Evolutionary conservation across 495 filamentous ascomycete genomes (phyloP).

Genomic region (Tuber magnatum): DNA sequence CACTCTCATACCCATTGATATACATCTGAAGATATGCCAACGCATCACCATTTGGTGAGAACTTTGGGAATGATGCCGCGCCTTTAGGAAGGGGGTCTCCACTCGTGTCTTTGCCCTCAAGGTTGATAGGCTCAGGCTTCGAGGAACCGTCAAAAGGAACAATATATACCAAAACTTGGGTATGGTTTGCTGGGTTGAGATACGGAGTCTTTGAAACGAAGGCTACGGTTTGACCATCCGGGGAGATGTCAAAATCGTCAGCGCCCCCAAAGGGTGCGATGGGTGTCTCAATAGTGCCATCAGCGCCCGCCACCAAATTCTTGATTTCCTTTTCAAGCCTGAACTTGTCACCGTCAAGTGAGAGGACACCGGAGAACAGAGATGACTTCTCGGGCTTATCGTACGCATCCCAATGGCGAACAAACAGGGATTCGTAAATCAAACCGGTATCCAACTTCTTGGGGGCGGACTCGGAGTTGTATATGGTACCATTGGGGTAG

Average conservation of each 20-base stretch:
- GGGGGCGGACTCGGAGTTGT: slow-evolving; percentile 53
- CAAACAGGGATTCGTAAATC: slow-evolving; percentile 64
- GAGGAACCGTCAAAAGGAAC: slow-evolving; percentile 48
- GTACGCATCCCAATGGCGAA: slow-evolving; percentile 71
- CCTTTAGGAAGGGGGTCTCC: slow-evolving; percentile 51
- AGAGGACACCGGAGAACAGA: slow-evolving; percentile 65
- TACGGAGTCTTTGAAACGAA: slow-evolving; percentile 82
- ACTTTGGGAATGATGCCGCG: slow-evolving; percentile 65
- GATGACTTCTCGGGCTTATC: slow-evolving; percentile 60
- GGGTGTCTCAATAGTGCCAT: slow-evolving; percentile 54
- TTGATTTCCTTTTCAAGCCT: slow-evolving; percentile 45
- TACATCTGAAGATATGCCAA: slow-evolving; percentile 78
- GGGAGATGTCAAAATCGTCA: slow-evolving; percentile 53
- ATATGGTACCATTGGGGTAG: slow-evolving; percentile 55
- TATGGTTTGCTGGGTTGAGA: slow-evolving; percentile 69
- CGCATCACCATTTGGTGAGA: slow-evolving; percentile 64
- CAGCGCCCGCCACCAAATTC: slow-evolving; percentile 52
- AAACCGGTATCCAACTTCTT: slow-evolving; percentile 54
- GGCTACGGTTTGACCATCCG: slow-evolving; percentile 51
- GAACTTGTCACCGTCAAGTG: slow-evolving; percentile 46
- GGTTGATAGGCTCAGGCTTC: slow-evolving; percentile 39
- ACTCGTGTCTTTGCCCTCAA: slow-evolving; percentile 50
- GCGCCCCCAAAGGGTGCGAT: slow-evolving; percentile 53
- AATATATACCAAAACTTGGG: slow-evolving; percentile 69
- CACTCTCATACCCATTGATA: slow-evolving; percentile 77